A percentile compares a stretch with the other conserved stretches of the same genome.
These are phyloP conservation scores for Dovyalis caffra DNA, from an alignment of 345 rosid genomes.

Conservation along the genomic window DNA sequence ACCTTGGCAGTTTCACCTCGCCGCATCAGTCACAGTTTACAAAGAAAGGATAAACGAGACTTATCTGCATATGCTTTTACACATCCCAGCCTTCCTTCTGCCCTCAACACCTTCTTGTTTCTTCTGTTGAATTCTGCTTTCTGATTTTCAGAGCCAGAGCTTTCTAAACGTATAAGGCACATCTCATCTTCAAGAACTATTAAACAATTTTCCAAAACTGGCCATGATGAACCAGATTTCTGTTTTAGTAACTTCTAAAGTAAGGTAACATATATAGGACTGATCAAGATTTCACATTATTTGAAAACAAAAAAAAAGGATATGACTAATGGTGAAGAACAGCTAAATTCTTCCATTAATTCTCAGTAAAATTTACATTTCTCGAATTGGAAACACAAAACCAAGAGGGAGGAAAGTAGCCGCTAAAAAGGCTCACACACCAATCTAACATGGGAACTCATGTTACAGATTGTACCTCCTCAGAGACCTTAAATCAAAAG, in stretches of 20 bases:
- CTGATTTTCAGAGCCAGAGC: no score
- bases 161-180: no score
- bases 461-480: constrained; percentile 14
- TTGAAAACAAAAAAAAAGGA: background rate
- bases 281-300: no score
- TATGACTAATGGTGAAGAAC: background rate
- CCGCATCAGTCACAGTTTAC: constrained; percentile 22
- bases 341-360: constrained; percentile 21
- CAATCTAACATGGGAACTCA: constrained; percentile 5
- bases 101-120: no score
- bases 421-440: background rate
- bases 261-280: no score
- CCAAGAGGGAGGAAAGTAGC: background rate
- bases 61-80: background rate
- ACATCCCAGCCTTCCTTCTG: background rate
- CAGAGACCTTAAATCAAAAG: background rate
- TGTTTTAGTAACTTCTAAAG: no score
- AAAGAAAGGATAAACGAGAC: no score
- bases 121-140: no score
- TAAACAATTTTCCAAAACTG: no score
- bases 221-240: no score
- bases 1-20: constrained; percentile 26
- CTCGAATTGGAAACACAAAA: constrained; percentile 19
- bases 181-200: no score
- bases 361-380: constrained; percentile 44